Percentiles rank a stretch among this genome's conserved stretches.
These are phyloP conservation scores for Aspergillus novoparasiticus DNA, from an alignment of 2,329 filamentous ascomycete species.

Conservation along the genomic window DNA sequence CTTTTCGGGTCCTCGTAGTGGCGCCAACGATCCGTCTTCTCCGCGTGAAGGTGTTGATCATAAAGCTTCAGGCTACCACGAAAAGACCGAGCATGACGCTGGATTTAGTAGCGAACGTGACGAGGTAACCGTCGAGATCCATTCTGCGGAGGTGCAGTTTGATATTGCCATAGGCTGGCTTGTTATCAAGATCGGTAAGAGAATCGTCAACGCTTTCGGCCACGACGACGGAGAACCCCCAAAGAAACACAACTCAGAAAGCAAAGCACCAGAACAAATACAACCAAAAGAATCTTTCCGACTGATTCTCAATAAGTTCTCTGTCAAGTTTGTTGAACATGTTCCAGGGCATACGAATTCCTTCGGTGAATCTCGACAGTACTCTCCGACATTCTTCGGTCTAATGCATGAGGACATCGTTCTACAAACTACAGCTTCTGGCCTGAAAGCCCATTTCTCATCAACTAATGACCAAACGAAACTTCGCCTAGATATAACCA, in stretches of 20 bases:
- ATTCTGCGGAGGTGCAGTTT: conserved; percentile 34
- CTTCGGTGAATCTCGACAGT: conserved; percentile 10
- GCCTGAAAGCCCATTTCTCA: conserved; percentile 28
- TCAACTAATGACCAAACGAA: conserved; percentile 24
- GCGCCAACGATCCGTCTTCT: conserved; percentile 20
- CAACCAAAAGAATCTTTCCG: conserved; percentile 22
- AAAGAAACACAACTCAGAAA: conserved; percentile 9
- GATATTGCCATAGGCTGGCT: conserved; percentile 48
- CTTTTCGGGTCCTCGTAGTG: conserved; percentile 24
- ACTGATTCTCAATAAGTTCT: conserved; percentile 32
- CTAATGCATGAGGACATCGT: conserved; percentile 35
- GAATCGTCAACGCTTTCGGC: conserved; percentile 25
- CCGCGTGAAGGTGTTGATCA: conserved; percentile 14
- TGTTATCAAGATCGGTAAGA: conserved; percentile 40
- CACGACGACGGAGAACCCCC: conserved; percentile 12
- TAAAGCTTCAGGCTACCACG: conserved; percentile 6
- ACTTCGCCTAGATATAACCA: conserved; percentile 38
- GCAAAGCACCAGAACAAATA: conserved; percentile 9
- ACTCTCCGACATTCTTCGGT: conserved; percentile 22
- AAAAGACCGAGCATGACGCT: conserved; percentile 6
- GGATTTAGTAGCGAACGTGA: conserved; percentile 8
- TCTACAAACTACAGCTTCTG: conserved; percentile 32
- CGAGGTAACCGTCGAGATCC: conserved; percentile 35
- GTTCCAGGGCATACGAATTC: conserved; percentile 34
- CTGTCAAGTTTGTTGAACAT: conserved; percentile 42